Evolutionary conservation across 805 yeast genomes (phyloP), one percentile per base, ranked within the genome.

Genomic region (Wickerhamiella alocasiicola): DNA sequence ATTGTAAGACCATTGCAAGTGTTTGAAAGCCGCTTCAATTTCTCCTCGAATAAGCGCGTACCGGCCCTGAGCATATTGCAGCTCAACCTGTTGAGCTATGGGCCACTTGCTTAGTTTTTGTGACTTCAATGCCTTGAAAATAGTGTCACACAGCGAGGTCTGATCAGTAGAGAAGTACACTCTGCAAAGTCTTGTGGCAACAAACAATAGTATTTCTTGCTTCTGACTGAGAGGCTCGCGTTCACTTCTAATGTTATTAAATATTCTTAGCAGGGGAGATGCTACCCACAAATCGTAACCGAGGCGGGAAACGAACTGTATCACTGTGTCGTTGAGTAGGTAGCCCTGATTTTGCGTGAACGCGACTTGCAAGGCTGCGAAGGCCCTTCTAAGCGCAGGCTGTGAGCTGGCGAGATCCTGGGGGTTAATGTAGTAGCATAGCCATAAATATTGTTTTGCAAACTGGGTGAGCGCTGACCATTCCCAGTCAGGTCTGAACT

Each of bases 121-220:
- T 1, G 50, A 6, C 72, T 83, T 31, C 65, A 83, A 47, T 88
- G 82, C 67, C 87, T 91, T 16, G 93, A 94, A 56, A 87, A 83
- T 61, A 76, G 81, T 19, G 73, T 83, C 59, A 57, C 64, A 43
- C 38, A 61, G 45, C 50, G 74, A 60, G 63, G 58, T 54, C 51
- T 66, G 48, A 67, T 62, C 26, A 63, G 50, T 27, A 21, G 34
- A 17, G 53, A 59, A 76, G 54, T 78, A 78, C 5, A 72, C 57
- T 42, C 70, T 65, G 52, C 81, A 76, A 37, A 78, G 59, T 43
- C 63, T 62, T 26, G 64, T 65, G 1, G 81, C 78, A 11, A 76
- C 59, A 48, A 64, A 71, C 18, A 78, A 52, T 33, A 77, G 60
- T 23, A 75, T 67, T 18, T 63, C 54, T 46, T 69, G 73, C 49